Percentiles rank a stretch among this genome's conserved stretches.
phyloP scores from a whole-genome alignment of 805 yeast genomes.

The Cyberlindnera subsufficiens region DNA sequence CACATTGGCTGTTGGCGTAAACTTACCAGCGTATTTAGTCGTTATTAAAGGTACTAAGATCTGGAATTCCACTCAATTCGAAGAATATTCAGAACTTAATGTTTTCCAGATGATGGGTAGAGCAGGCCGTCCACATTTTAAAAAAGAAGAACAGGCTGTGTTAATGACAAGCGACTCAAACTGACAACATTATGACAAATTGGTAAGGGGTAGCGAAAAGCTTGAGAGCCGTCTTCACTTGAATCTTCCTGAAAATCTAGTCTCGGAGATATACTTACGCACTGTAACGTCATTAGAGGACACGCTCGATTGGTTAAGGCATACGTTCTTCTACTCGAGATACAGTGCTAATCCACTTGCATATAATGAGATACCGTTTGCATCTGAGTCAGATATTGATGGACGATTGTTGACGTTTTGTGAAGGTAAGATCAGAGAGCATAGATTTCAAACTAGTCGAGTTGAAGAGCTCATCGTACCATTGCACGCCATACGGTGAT shows the following conservation, averaged over 20 bases:
- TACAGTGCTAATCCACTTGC: conserved; percentile 33
- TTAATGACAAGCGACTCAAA: conserved; percentile 37
- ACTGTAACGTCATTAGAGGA: conserved; percentile 31
- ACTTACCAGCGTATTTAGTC: conserved; percentile 55
- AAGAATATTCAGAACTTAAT: conserved; percentile 51
- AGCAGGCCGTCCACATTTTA: conserved; percentile 59
- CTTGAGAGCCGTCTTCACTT: conserved; percentile 42
- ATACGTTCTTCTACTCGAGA: conserved; percentile 45
- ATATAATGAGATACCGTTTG: conserved; percentile 29
- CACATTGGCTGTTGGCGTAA: conserved; percentile 56
- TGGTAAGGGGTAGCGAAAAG: conserved; percentile 36
- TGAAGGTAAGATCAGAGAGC: conserved; percentile 26
- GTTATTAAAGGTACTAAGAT: conserved; percentile 58
- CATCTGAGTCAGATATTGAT: conserved; percentile 22
- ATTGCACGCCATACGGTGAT: conserved; percentile 37
- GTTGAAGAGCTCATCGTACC: conserved; percentile 9
- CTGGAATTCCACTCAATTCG: conserved; percentile 44
- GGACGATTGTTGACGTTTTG: conserved; percentile 29
- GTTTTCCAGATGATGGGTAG: conserved; percentile 60
- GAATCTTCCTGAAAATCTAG: conserved; percentile 33
- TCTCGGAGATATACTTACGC: conserved; percentile 38
- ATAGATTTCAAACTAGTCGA: conserved; percentile 26
- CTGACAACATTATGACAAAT: conserved; percentile 32
- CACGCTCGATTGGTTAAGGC: conserved; percentile 41
- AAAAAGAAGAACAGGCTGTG: conserved; percentile 41